A percentile compares a stretch with the other conserved stretches of the same genome.
These are phyloP conservation scores for Solanum okadae DNA, from an alignment of 257 asterid genomes.

Conservation along the genomic window DNA sequence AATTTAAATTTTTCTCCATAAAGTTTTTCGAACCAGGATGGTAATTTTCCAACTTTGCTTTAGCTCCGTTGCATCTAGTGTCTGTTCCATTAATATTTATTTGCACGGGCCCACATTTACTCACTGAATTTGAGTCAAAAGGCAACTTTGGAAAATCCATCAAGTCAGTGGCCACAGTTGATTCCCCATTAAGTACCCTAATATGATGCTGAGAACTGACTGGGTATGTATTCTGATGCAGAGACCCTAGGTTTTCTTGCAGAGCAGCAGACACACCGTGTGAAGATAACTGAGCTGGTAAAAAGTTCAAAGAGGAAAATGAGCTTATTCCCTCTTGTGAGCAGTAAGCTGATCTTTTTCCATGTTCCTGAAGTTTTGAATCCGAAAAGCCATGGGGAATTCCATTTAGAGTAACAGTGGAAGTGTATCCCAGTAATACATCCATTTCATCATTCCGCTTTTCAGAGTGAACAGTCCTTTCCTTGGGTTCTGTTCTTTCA, in stretches of 20 bases:
- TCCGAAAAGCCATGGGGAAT: constrained; percentile 64
- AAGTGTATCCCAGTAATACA: constrained; percentile 15
- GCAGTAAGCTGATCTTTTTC: constrained; percentile 29
- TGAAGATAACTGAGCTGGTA: constrained; percentile 30
- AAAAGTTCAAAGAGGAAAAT: constrained; percentile 38
- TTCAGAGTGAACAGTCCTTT: constrained; percentile 13
- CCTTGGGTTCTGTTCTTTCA: constrained; percentile 18
- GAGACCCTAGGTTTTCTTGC: constrained; percentile 30
- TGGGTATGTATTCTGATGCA: constrained; percentile 23
- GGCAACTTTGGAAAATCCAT: constrained; percentile 14
- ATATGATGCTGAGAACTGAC: constrained; percentile 26
- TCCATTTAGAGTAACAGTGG: constrained; percentile 24
- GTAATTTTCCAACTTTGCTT: constrained; percentile 14
- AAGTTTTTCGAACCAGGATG: constrained; percentile 13
- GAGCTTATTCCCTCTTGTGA: constrained; percentile 42
- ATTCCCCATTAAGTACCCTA: constrained; percentile 22
- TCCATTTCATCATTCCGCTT: constrained; percentile 24
- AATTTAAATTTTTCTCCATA: constrained; percentile 10
- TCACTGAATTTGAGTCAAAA: constrained; percentile 16
- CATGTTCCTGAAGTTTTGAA: constrained; percentile 61
- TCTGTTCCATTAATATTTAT: constrained; percentile 2
- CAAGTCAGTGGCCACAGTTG: constrained; percentile 19
- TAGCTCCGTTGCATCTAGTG: constrained; percentile 8
- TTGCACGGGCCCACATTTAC: constrained; percentile 4
- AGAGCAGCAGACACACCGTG: constrained; percentile 22